Evolutionary conservation across 2,329 filamentous ascomycete species (phyloP), one percentile per base, ranked within the genome.

Genomic region (Exophiala phaeomuriformis): DNA sequence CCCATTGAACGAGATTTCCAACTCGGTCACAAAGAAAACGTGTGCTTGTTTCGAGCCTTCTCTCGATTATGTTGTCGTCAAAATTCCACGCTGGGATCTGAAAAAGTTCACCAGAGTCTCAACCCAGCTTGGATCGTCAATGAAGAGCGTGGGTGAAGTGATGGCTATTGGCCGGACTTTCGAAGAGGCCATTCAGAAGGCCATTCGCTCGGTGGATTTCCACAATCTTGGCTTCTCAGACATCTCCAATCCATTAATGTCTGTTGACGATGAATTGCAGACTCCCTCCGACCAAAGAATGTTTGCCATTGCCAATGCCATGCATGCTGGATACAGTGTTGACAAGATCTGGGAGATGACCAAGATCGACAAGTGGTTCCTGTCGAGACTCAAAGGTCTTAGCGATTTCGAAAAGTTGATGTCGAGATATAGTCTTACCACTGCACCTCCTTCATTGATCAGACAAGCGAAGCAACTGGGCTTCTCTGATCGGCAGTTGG

Each of bases 131-230:
- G 91, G 90, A 31, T 97, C 93, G 2, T 95, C 91, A 8, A 98
- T 98, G 93, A 98, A 97, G 84, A 95, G 89, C 80, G 90, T 98
- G 49, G 93, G 93, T 67, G 93, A 98, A 70, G 93, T 98, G 62
- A 97, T 98, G 93, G 91, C 87, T 66, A 96, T 98, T 63, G 93
- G 93, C 53, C 79, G 93, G 61, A 95, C 88, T 0, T 98, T 98
- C 64, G 93, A 98, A 72, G 93, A 98, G 73, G 93, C 93, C 5
- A 95, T 98, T 40, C 93, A 98, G 66, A 98, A 97, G 72, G 93
- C 93, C 19, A 98, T 98, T 64, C 85, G 93, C 47, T 85, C 89
- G 39, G 91, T 97, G 53, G 93, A 98, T 70, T 91, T 88, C 72
- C 85, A 93, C 75, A 97, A 97, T 68, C 78, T 95, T 28, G 93